A percentile compares a stretch with the other conserved stretches of the same genome.
phyloP scores from a whole-genome alignment of 345 rosid genomes.

The Arabidopsis thaliana region TAIR10.1 NC_003071.7:5391501-5392000 shows the following conservation, averaged over 20 bases:
- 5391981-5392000: background rate
- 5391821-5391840: conserved; percentile 32
- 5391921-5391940: background rate
- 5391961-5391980: background rate
- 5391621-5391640: conserved; percentile 82
- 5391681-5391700: conserved; percentile 68
- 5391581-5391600: conserved; percentile 91
- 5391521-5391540: conserved; percentile 68
- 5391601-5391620: conserved; percentile 89
- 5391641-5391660: conserved; percentile 86
- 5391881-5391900: background rate
- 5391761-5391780: conserved; percentile 37
- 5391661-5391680: conserved; percentile 58
- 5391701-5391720: conserved; percentile 65
- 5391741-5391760: conserved; percentile 11
- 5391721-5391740: conserved; percentile 25
- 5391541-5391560: conserved; percentile 88
- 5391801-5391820: conserved; percentile 21
- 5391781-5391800: conserved; percentile 42
- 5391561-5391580: conserved; percentile 95
- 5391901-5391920: background rate
- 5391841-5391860: conserved; percentile 30
- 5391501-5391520: conserved; percentile 98
- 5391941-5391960: background rate
- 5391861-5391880: conserved; percentile 4